These are phyloP conservation scores for Brassica balearica DNA, from an alignment of 441 rosid species.

Conservation along the genomic window DNA sequence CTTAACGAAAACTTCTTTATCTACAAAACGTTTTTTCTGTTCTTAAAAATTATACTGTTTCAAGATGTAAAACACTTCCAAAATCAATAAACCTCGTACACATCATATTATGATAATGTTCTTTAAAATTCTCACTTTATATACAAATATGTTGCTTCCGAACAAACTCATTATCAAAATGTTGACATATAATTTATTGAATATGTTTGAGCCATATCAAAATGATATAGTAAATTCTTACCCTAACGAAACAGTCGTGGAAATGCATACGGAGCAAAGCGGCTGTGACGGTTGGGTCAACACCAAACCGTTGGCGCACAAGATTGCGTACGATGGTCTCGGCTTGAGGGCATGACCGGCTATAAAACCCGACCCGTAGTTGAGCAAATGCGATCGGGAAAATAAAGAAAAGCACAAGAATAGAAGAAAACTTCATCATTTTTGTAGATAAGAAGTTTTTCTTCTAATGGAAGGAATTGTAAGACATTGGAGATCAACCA, in stretches of 20 bases:
- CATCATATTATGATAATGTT: background rate
- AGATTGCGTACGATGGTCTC: conserved; percentile 53
- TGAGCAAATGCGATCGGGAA: conserved; percentile 55
- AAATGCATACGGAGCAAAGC: conserved; percentile 88
- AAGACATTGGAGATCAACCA: conserved; percentile 19
- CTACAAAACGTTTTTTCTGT: background rate
- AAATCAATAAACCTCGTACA: background rate
- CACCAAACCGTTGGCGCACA: conserved; percentile 49
- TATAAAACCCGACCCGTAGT: conserved; percentile 59
- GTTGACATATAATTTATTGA: background rate
- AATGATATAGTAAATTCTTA: conserved; percentile 33
- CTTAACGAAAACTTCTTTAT: background rate
- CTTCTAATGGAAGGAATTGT: conserved; percentile 15
- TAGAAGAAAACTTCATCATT: conserved; percentile 41
- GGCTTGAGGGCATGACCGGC: conserved; percentile 60
- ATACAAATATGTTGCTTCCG: background rate
- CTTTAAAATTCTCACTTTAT: background rate
- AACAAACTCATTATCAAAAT: background rate
- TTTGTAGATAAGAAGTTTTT: conserved; percentile 7
- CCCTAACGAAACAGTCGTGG: conserved; percentile 78
- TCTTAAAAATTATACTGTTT: background rate
- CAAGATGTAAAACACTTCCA: background rate
- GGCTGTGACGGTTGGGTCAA: conserved; percentile 56
- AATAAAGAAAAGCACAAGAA: conserved; percentile 41
- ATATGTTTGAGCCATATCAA: background rate